Percentiles rank a stretch among this genome's conserved stretches.
These are phyloP conservation scores for Starmerella apicola DNA, from an alignment of 805 yeast genomes.

Conservation along the genomic window DNA sequence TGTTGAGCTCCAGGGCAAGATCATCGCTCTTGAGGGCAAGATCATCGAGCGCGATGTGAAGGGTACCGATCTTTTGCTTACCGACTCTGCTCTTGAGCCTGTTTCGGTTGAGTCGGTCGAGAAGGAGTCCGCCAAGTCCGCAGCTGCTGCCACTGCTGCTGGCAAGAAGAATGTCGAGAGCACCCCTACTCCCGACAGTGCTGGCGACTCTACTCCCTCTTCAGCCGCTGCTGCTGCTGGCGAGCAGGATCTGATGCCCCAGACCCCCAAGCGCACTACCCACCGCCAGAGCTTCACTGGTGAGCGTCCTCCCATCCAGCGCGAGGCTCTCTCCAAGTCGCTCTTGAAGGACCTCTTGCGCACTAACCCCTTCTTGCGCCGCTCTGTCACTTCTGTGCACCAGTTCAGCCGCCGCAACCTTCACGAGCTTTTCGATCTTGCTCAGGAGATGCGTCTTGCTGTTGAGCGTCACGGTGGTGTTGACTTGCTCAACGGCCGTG, in stretches of 20 bases:
- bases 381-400: slow-evolving; percentile 75
- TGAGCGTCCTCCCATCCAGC: slow-evolving; percentile 23
- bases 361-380: slow-evolving; percentile 83
- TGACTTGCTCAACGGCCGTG: slow-evolving; percentile 79
- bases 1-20: slow-evolving; percentile 64
- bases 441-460: slow-evolving; percentile 93
- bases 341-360: slow-evolving; percentile 69
- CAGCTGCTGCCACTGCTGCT: neutral
- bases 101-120: neutral
- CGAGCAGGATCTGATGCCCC: slow-evolving; percentile 28
- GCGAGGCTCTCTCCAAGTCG: slow-evolving; percentile 39
- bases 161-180: neutral
- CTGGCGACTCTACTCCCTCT: slow-evolving; percentile 17
- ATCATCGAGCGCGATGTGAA: slow-evolving; percentile 42
- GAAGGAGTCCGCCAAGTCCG: neutral
- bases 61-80: slow-evolving; percentile 15
- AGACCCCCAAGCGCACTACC: slow-evolving; percentile 10
- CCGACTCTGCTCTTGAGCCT: slow-evolving; percentile 15
- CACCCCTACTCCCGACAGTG: neutral
- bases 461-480: slow-evolving; percentile 94
- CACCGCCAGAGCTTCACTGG: slow-evolving; percentile 22
- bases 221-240: slow-evolving; percentile 5
- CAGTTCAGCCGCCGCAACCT: slow-evolving; percentile 79
- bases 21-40: slow-evolving; percentile 76
- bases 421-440: slow-evolving; percentile 88